Percentiles rank a stretch among this genome's conserved stretches.
phyloP scores from a whole-genome alignment of 805 yeast genomes.

The Kodamaea hsintzibuensis region DNA sequence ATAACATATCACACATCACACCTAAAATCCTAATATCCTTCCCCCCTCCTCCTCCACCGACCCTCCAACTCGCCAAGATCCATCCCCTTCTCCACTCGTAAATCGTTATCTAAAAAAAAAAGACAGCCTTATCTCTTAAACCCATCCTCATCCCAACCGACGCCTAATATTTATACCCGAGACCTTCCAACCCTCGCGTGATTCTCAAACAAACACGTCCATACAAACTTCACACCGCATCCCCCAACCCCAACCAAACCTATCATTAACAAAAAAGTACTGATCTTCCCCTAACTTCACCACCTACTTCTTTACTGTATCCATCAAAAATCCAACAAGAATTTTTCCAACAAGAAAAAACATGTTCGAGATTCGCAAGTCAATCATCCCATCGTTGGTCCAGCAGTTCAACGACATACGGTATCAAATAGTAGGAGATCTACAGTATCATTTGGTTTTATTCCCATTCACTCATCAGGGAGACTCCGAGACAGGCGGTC shows the following conservation, averaged over 20 bases:
- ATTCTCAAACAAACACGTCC: background rate
- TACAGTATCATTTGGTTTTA: background rate
- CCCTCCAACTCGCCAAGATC: background rate
- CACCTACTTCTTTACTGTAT: background rate
- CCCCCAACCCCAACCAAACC: background rate
- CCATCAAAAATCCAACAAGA: background rate
- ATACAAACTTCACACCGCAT: background rate
- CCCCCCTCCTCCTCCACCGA: background rate
- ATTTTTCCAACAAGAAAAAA: constrained; percentile 3
- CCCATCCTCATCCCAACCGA: background rate
- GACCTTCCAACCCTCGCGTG: background rate
- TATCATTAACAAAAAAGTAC: background rate
- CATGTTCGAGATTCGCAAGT: background rate
- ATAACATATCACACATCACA: background rate
- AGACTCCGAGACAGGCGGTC: background rate
- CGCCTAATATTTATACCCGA: background rate
- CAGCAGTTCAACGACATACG: background rate
- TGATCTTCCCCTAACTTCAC: too few relatives aligned
- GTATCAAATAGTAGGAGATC: background rate
- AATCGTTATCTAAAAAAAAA: background rate
- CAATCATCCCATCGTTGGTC: background rate
- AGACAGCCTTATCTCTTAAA: background rate
- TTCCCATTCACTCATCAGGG: background rate
- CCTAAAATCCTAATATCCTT: background rate
- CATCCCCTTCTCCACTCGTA: background rate